Conservation (phyloP, 1,284 basidiomycete species). For the Apiotrichum porosum region DNA sequence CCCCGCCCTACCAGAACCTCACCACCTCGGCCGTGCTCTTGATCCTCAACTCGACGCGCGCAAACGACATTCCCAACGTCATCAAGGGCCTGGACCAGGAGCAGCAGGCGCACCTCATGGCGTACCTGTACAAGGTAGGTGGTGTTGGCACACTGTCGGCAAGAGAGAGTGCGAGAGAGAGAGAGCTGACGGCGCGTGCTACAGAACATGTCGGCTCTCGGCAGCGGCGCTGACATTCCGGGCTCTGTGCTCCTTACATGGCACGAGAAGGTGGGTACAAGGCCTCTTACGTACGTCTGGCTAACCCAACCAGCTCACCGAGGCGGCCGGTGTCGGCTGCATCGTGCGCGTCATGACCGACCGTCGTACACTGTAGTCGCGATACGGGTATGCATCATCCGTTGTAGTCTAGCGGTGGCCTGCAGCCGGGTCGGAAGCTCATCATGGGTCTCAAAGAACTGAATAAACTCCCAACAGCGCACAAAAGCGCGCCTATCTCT, state of each 20-base stretch:
- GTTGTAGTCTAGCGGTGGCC: slow-evolving; percentile 13
- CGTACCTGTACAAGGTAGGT: slow-evolving; percentile 83
- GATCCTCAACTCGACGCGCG: slow-evolving; percentile 90
- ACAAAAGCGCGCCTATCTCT: not conserved
- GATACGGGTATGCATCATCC: slow-evolving; percentile 16
- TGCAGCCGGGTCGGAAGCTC: too few species aligned
- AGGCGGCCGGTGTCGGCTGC: slow-evolving; percentile 89
- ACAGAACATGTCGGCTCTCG: slow-evolving; percentile 35
- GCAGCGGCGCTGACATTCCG: slow-evolving; percentile 79
- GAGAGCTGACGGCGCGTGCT: not conserved
- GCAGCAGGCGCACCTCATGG: slow-evolving; percentile 91
- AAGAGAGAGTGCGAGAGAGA: not conserved
- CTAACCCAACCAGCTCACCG: slow-evolving; percentile 71
- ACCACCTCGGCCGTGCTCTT: slow-evolving; percentile 81
- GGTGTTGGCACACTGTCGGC: not conserved
- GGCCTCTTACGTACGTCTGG: not conserved
- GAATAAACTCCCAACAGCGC: too few species aligned
- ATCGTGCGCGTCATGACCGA: slow-evolving; percentile 98
- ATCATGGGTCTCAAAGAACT: too few species aligned
- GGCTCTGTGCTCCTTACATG: slow-evolving; percentile 87
- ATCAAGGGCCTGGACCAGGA: slow-evolving; percentile 71
- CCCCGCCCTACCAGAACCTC: slow-evolving; percentile 54
- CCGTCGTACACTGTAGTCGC: slow-evolving; percentile 64
- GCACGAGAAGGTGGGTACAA: slow-evolving; percentile 82
- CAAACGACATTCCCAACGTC: slow-evolving; percentile 75